Base-by-base conservation (phyloP, 2,329 filamentous ascomycete species). In the Aspergillus cejpii region DNA sequence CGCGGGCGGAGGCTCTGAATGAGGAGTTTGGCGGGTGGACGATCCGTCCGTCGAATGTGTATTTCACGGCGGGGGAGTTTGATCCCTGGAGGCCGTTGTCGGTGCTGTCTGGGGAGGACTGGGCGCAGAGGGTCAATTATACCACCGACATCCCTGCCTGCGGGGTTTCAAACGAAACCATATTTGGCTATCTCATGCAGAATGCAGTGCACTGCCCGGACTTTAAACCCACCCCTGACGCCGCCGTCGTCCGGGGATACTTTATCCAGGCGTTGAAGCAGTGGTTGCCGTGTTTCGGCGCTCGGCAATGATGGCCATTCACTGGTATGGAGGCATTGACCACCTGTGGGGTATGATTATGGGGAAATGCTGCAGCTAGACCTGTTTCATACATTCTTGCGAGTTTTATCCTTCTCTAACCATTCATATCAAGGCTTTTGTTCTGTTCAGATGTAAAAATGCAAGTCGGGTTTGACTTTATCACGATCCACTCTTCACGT, bases 31-130 rank as follows among this genome's bases (percentile, higher is more conserved):
- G 74, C 19, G 75, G 75, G 41, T 78, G 74, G 74, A 53, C 57
- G 31, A 72, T 76, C 43, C 70, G 73, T 1, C 74, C 75, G 8
- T 74, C 72, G 7, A 76, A 77, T 47, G 65, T 68, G 1, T 77
- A 72, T 62, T 77, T 72, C 64, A 71, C 63, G 38, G 70, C 65
- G 19, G 73, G 74, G 3, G 67, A 77, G 43, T 75, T 70, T 49
- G 75, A 78, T 45, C 74, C 74, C 3, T 79, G 75, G 75, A 63
- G 71, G 15, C 69, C 72, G 0, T 58, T 76, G 2, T 71, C 68
- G 0, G 64, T 69, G 0, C 61, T 76, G 0, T 70, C 68, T 2
- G 61, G 53, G 0, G 69, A 74, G 45, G 42, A 51, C 0, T 68
- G 66, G 31, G 69, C 70, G 3, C 73, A 62, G 10, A 57, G 52